Percentiles rank a stretch among this genome's conserved stretches.
Conservation (phyloP, 768 basidiomycete species). For the Pulveroboletus sp. region DNA sequence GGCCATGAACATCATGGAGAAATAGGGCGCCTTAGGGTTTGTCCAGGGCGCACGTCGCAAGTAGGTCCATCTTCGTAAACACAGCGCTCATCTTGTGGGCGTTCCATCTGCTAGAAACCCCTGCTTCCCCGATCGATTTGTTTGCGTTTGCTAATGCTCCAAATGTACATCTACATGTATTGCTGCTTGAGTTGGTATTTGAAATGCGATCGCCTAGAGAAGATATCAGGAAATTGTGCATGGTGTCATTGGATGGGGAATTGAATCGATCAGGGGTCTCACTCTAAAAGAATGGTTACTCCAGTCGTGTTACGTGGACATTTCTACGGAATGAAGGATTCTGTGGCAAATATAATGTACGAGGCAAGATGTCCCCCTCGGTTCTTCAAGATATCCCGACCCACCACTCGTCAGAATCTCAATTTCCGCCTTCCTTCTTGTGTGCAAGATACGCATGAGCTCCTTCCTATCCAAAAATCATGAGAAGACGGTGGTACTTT, state of each 20-base stretch:
- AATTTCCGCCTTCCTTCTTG: constrained; percentile 90
- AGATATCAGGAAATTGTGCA: constrained; percentile 8
- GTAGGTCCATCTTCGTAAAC: constrained; percentile 56
- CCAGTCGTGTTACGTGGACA: constrained; percentile 15
- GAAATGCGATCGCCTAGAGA: constrained; percentile 1
- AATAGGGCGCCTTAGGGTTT: constrained; percentile 30
- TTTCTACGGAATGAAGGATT: constrained; percentile 26
- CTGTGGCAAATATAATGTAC: constrained; percentile 27
- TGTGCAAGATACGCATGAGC: constrained; percentile 74
- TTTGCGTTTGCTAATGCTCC: constrained; percentile 47
- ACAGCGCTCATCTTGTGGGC: constrained; percentile 62
- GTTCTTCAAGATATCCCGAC: constrained; percentile 5
- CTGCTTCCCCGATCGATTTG: constrained; percentile 52
- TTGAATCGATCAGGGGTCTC: neutral
- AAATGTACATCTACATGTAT: constrained; percentile 3
- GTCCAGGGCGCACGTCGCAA: constrained; percentile 34
- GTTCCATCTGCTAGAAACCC: constrained; percentile 50
- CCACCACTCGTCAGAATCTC: constrained; percentile 51
- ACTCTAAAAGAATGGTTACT: too few relatives aligned
- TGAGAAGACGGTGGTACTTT: neutral
- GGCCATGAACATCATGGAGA: constrained; percentile 40
- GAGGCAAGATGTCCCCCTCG: constrained; percentile 15
- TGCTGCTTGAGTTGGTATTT: constrained; percentile 11
- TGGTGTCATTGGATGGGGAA: neutral
- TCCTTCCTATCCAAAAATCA: constrained; percentile 56